Base-by-base conservation (phyloP, 2,329 filamentous ascomycete genomes). In the Aspergillus puulaauensis region DNA sequence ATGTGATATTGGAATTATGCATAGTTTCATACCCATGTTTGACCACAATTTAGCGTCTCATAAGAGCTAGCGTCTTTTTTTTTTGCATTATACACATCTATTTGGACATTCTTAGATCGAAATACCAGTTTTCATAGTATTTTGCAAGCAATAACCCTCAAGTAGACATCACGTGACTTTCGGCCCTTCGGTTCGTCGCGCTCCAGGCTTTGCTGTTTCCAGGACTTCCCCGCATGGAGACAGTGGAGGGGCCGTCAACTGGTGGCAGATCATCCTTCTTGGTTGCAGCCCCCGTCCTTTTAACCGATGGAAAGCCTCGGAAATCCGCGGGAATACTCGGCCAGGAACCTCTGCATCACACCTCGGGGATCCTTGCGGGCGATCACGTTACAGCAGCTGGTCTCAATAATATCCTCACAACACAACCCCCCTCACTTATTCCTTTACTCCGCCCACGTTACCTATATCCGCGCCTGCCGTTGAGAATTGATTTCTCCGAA, bases 161-260 rank as follows among this genome's bases (percentile, higher is more conserved):
- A 31, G 9, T 31, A n/a, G 35, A 7, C 15, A 37, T 14, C 48
- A 59, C 54, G 54, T 59, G 54, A 54, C 37, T 15, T 11, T 53
- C 56, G 58, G 62, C 63, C 58, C 6, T 4, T 7, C 37, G 9
- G 44, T 46, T 40, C 52, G 31, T 17, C 27, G 27, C 9, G 3
- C 27, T 24, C 23, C n/a, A 27, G n/a, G 15, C 41, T 57, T 59
- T 54, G 58, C 54, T 11, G 11, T 53, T 56, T 31, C 27, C 27
- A 35, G 52, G 59, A 51, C 23, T 62, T 58, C 63, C 63, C 63
- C 63, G 58, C 62, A 62, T 61, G 52, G 53, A 51, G 31, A 44
- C 17, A 14, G 40, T 40, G 63, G 55, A 59, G 58, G 58, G 62
- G 47, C 33, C 23, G 7, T 51, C 12, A 23, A 15, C 23, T 37